phyloP scores from a whole-genome alignment of 768 basidiomycete genomes.

The Serendipita indica region DNA sequence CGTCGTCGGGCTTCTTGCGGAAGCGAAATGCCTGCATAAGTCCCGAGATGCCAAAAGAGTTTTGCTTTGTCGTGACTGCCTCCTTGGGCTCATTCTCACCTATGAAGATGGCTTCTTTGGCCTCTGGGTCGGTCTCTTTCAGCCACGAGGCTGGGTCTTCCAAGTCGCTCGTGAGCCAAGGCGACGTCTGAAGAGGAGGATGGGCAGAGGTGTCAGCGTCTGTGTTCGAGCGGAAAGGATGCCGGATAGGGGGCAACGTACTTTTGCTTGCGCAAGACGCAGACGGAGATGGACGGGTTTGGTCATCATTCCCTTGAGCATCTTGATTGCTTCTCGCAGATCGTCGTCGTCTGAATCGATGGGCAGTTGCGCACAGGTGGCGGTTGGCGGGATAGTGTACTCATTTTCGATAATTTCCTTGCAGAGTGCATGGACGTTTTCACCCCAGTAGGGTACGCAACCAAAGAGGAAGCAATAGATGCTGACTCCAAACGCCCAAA shows the following conservation, averaged over 20 bases:
- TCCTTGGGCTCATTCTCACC: constrained; percentile 63
- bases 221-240: no score
- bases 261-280: constrained; percentile 72
- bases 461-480: constrained; percentile 91
- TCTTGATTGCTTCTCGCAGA: constrained; percentile 38
- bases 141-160: constrained; percentile 58
- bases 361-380: constrained; percentile 36
- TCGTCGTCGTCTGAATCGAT: constrained; percentile 36
- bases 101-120: constrained; percentile 38
- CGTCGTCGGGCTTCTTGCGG: neutral
- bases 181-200: constrained; percentile 18
- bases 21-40: neutral
- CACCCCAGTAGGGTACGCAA: constrained; percentile 42
- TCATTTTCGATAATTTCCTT: constrained; percentile 61
- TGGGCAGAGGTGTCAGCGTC: no score
- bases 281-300: constrained; percentile 67
- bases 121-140: constrained; percentile 37
- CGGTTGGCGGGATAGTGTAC: constrained; percentile 50
- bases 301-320: constrained; percentile 64
- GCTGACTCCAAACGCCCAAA: constrained; percentile 96
- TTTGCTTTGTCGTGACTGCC: constrained; percentile 26
- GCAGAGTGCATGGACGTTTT: constrained; percentile 63
- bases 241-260: constrained; percentile 32
- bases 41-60: neutral
- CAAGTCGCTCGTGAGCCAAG: constrained; percentile 59